phyloP scores from a whole-genome alignment of 495 filamentous ascomycete genomes.

The Platismatia glauca region DNA sequence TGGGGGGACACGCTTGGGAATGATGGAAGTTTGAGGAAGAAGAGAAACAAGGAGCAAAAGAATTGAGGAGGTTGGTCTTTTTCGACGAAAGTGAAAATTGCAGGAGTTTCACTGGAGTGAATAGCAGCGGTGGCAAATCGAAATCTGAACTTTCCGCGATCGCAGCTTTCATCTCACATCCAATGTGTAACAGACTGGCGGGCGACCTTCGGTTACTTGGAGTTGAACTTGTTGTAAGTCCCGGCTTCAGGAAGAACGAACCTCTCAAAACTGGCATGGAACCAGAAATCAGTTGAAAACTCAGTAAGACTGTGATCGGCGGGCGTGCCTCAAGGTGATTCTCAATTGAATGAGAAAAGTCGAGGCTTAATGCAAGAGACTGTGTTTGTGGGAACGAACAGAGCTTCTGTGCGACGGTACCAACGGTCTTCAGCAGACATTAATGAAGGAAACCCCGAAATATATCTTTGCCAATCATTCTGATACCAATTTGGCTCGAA shows the following conservation, averaged over 20 bases:
- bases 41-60: background rate
- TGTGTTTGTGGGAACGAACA: background rate
- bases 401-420: background rate
- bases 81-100: slow-evolving; percentile 1
- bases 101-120: slow-evolving; percentile 3
- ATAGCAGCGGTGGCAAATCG: background rate
- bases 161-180: background rate
- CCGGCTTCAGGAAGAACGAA: background rate
- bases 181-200: background rate
- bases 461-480: background rate
- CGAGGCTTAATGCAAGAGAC: background rate
- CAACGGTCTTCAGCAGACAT: background rate
- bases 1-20: background rate
- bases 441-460: background rate
- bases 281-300: background rate
- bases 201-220: background rate
- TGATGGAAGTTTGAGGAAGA: background rate
- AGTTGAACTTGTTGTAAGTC: background rate
- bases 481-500: background rate
- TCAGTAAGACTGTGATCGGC: background rate
- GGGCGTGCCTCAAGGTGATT: background rate
- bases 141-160: background rate
- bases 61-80: slow-evolving; percentile 6
- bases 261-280: background rate
- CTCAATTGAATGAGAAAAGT: background rate